A percentile compares a stretch with the other conserved stretches of the same genome.
Conservation (phyloP, 2,329 filamentous ascomycete species). For the Aulographum hederae region DNA sequence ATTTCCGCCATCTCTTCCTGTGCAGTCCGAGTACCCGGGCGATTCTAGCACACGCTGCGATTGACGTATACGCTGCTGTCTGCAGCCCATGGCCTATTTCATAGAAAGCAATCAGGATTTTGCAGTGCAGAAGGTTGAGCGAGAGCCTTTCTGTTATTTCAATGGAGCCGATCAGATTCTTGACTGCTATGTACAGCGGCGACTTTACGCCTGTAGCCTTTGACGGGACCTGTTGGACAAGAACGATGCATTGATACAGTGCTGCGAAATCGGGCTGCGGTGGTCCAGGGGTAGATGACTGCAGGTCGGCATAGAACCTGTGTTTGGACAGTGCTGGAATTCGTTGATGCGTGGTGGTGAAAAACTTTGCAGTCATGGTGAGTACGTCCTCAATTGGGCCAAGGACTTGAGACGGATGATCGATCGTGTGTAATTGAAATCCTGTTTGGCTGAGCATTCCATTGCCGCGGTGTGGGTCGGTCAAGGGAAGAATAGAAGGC, state of each 20-base stretch:
- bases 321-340: conserved; percentile 1
- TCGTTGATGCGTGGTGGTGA: background rate
- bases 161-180: background rate
- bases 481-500: too few relatives aligned
- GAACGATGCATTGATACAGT: conserved; percentile 1
- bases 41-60: conserved; percentile 11
- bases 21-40: conserved; percentile 10
- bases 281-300: background rate
- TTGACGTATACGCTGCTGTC: conserved; percentile 14
- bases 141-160: background rate
- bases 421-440: background rate
- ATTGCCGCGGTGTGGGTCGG: background rate
- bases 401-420: background rate
- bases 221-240: background rate
- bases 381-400: background rate
- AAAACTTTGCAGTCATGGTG: background rate
- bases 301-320: background rate
- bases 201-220: background rate
- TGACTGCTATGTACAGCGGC: conserved; percentile 1
- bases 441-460: background rate
- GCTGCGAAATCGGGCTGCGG: conserved; percentile 1
- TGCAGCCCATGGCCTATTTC: conserved; percentile 19
- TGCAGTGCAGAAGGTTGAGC: background rate
- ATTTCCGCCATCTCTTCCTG: conserved; percentile 12
- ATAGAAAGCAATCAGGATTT: conserved; percentile 13